A percentile compares a stretch with the other conserved stretches of the same genome.
These are phyloP conservation scores for Avena sativa DNA, from an alignment of 176 grass and related monocot species.

Conservation along the genomic window DNA sequence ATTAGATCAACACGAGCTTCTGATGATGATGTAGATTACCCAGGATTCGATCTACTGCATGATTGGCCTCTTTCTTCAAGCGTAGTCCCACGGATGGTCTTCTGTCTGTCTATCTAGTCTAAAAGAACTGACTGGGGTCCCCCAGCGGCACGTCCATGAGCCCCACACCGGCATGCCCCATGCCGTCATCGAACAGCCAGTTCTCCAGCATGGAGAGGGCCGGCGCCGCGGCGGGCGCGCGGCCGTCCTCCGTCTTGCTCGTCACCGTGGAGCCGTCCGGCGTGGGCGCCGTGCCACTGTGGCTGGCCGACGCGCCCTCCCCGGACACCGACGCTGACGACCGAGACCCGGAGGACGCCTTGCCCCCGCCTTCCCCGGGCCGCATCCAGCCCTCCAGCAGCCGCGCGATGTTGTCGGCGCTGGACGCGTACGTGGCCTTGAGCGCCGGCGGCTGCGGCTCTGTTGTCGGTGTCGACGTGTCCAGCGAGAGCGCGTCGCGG, in stretches of 20 bases:
- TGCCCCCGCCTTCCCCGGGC: not conserved
- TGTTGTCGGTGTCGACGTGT: not conserved
- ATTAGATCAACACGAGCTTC: constrained; percentile 26
- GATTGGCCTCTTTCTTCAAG: constrained; percentile 38
- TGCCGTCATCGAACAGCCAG: constrained; percentile 81
- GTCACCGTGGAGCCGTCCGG: constrained; percentile 40
- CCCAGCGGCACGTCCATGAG: constrained; percentile 59
- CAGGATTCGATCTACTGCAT: constrained; percentile 8
- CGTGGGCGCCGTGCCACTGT: constrained; percentile 35
- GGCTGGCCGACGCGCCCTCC: constrained; percentile 50
- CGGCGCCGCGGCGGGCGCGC: not conserved
- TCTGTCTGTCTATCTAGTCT: not conserved
- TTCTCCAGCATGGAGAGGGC: constrained; percentile 71
- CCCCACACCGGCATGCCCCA: constrained; percentile 57
- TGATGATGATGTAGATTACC: constrained; percentile 5
- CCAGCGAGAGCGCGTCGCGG: constrained; percentile 68
- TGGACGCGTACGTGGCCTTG: constrained; percentile 65
- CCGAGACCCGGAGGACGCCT: constrained; percentile 35
- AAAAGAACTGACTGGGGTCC: constrained; percentile 67
- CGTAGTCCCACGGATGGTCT: not conserved
- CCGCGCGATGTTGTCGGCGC: constrained; percentile 76
- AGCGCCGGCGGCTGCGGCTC: not conserved
- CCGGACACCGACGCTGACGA: constrained; percentile 39
- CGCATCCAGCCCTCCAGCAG: constrained; percentile 81
- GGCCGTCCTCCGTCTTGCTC: constrained; percentile 30